phyloP scores from a whole-genome alignment of 345 rosid genomes.

The Rhodamnia rubescens region DNA sequence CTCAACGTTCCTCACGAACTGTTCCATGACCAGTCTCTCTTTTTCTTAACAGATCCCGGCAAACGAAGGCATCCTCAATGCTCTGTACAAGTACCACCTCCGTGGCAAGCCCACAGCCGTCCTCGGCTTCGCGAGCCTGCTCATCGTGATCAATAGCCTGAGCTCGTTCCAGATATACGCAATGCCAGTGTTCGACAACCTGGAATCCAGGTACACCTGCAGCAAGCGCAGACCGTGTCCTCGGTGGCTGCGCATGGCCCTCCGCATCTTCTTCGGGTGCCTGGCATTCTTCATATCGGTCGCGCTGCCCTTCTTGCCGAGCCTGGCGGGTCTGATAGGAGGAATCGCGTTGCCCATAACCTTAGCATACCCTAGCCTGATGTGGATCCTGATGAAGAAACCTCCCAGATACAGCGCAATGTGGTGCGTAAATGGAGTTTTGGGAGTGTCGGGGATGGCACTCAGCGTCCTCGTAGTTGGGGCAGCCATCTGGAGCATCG shows the following conservation, averaged over 20 bases:
- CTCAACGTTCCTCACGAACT: not conserved
- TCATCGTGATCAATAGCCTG: constrained; percentile 40
- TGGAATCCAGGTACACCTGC: constrained; percentile 38
- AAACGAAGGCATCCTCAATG: constrained; percentile 30
- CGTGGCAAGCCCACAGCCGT: constrained; percentile 19
- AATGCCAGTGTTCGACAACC: constrained; percentile 50
- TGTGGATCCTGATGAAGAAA: constrained; percentile 45
- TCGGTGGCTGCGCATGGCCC: constrained; percentile 28
- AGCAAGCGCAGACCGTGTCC: constrained; percentile 38
- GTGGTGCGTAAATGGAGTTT: constrained; percentile 29
- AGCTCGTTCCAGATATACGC: constrained; percentile 55
- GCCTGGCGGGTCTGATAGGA: constrained; percentile 48
- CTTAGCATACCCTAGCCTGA: constrained; percentile 43
- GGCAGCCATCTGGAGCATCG: constrained; percentile 39
- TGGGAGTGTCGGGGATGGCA: constrained; percentile 30
- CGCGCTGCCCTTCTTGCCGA: constrained; percentile 44
- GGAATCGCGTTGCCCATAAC: constrained; percentile 44
- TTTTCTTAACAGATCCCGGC: constrained; percentile 17
- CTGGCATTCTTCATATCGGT: constrained; percentile 33
- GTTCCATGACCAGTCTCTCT: not conserved
- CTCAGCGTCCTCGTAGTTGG: constrained; percentile 23
- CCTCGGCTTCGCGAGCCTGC: constrained; percentile 27
- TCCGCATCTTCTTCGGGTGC: constrained; percentile 35
- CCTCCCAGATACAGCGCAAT: constrained; percentile 10
- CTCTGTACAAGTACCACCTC: constrained; percentile 21